Evolutionary conservation across 2,329 filamentous ascomycete genomes (phyloP).

Genomic region (Neoscytalidium dimidiatum): DNA sequence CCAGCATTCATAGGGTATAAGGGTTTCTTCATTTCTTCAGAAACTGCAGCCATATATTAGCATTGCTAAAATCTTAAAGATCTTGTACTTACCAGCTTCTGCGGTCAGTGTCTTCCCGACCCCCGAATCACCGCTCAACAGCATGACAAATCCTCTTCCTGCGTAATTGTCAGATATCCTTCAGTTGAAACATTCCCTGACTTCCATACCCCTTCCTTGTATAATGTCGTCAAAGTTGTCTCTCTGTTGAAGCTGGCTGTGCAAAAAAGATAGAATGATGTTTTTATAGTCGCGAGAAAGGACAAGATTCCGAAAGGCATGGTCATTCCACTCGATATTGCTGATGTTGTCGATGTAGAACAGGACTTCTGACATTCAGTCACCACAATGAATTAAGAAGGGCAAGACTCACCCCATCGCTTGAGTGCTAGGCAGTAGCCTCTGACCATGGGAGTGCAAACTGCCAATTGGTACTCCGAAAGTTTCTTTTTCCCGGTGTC

Average conservation of each 20-base stretch:
- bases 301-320: conserved; percentile 32
- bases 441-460: no score
- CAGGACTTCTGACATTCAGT: neutral
- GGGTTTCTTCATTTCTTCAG: conserved; percentile 26
- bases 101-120: conserved; percentile 32
- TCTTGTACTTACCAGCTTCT: conserved; percentile 6
- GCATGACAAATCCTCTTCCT: conserved; percentile 28
- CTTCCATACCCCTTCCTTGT: conserved; percentile 31
- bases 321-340: conserved; percentile 33
- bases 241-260: conserved; percentile 23
- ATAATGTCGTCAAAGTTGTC: conserved; percentile 33
- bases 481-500: no score
- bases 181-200: neutral
- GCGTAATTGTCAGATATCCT: neutral
- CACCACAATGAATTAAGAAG: neutral
- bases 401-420: conserved; percentile 33
- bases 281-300: conserved; percentile 30
- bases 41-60: conserved; percentile 18
- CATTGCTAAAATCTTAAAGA: neutral
- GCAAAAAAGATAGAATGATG: conserved; percentile 29
- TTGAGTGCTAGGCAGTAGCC: no score
- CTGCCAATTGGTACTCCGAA: no score
- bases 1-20: conserved; percentile 27
- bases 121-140: conserved; percentile 27
- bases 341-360: neutral